Percentiles rank a stretch among this genome's conserved stretches.
These are phyloP conservation scores for Rhizophagus clarus DNA, from an alignment of 192 early-diverging fungal genomes.

Conservation along the genomic window DNA sequence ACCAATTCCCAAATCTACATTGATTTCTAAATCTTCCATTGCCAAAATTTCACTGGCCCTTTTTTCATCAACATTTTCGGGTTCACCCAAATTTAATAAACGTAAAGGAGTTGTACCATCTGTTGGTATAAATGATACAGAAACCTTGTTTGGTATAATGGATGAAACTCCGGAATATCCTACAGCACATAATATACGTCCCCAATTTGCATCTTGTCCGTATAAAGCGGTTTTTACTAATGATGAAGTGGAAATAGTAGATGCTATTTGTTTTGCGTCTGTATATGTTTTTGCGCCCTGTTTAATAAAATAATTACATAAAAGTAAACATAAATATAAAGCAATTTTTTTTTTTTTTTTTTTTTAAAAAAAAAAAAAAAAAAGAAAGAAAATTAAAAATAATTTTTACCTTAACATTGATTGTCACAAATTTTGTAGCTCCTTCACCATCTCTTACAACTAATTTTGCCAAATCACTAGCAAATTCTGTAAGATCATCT, in stretches of 20 bases:
- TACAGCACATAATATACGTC: slow-evolving; percentile 89
- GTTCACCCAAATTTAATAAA: slow-evolving; percentile 81
- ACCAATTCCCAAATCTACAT: slow-evolving; percentile 79
- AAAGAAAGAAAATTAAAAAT: no score
- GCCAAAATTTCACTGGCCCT: slow-evolving; percentile 81
- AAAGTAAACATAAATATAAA: neutral
- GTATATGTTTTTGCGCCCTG: slow-evolving; percentile 72
- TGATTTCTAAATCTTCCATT: slow-evolving; percentile 82
- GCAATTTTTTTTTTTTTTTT: no score
- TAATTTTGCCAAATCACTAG: slow-evolving; percentile 83
- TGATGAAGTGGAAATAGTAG: slow-evolving; percentile 88
- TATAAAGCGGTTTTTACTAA: slow-evolving; percentile 96
- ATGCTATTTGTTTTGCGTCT: slow-evolving; percentile 81
- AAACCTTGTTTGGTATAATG: slow-evolving; percentile 74
- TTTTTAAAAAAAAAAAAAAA: no score
- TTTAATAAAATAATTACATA: neutral
- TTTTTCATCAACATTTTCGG: slow-evolving; percentile 77
- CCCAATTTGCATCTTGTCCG: slow-evolving; percentile 98
- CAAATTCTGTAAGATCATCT: slow-evolving; percentile 76
- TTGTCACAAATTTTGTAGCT: slow-evolving; percentile 95
- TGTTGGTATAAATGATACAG: slow-evolving; percentile 70
- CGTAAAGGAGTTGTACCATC: slow-evolving; percentile 64
- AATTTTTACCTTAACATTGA: slow-evolving; percentile 70
- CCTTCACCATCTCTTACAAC: slow-evolving; percentile 97
- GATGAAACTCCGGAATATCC: slow-evolving; percentile 78